Base-by-base conservation (phyloP, 176 grass and related monocot genomes). In the Ampelocalamus luodianensis region DNA sequence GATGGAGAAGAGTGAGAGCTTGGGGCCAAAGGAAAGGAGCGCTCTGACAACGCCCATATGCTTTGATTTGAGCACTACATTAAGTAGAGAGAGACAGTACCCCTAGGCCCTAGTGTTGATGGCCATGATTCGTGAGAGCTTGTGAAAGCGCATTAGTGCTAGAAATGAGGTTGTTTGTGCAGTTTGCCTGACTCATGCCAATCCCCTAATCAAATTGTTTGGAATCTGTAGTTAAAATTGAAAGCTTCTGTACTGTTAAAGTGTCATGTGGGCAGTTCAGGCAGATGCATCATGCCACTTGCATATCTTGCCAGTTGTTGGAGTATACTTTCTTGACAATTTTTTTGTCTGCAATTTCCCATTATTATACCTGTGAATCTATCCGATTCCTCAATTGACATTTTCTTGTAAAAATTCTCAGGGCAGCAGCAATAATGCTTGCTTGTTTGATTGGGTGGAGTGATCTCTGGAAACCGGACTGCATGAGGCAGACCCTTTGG, bases 1-100 rank as follows among this genome's bases (percentile, higher is more conserved):
- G 74, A 83, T 87, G 89, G 85, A 90, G 80, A 90, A 74, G 80
- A 87, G 85, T 90, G 89, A 87, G 89, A 87, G 80, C 85, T 91
- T 91, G 89, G 80, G 80, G 80, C 85, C 80, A 76, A 87, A 91
- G 80, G 85, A 84, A 91, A 91, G 68, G 79, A 3, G 22, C 42
- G 15, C 73, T 79, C 89, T 91, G 81, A 84, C 89, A 69, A 60
- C 50, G 45, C 80, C 89, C 89, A 91, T 87, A 91, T 84, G 89
- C 85, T 84, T 87, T 53, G 85, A 69, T 87, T 87, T 65, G 60
- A 90, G 84, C 78, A 86, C 88, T 81, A 40, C 83, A 77, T 86
- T 79, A 79, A 87, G 84, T 83, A 71, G 88, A 29, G 39, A 68
- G 79, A 79, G 74, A 56, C 72, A 76, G 29, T 17, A 6, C 13